Conservation (phyloP, 768 basidiomycete species). For the Tephrocybe sp. region DNA sequence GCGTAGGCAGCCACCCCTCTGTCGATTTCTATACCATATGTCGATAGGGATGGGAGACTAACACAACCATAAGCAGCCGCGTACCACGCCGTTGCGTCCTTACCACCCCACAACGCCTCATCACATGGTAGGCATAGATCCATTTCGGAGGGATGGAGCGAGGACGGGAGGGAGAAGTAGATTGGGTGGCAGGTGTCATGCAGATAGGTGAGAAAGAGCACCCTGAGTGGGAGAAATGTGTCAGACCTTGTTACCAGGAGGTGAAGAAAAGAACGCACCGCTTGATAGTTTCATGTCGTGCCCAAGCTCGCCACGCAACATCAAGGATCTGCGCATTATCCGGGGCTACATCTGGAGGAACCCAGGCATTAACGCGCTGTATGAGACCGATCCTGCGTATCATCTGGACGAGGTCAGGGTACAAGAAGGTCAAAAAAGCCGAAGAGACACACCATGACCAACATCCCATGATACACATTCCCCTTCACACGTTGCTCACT, state of each 20-base stretch:
- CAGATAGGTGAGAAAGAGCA: conserved; percentile 47
- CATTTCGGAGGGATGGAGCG: conserved; percentile 45
- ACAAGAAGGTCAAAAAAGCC: neutral
- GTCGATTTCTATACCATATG: neutral
- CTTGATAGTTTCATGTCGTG: conserved; percentile 53
- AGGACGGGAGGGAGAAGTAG: conserved; percentile 47
- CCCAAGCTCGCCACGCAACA: conserved; percentile 56
- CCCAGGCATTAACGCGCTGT: conserved; percentile 42
- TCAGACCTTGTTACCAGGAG: conserved; percentile 2
- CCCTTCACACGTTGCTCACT: conserved; percentile 44
- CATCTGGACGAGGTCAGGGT: conserved; percentile 29
- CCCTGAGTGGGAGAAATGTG: conserved; percentile 27
- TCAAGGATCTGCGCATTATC: conserved; percentile 33
- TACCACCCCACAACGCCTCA: conserved; percentile 50
- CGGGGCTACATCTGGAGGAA: conserved; percentile 27
- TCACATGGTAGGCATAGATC: conserved; percentile 55
- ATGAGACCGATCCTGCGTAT: conserved; percentile 46
- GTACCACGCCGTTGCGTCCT: conserved; percentile 47
- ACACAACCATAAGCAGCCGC: conserved; percentile 30
- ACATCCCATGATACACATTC: conserved; percentile 56
- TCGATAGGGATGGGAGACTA: conserved; percentile 31
- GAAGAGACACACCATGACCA: conserved; percentile 48
- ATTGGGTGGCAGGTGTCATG: conserved; percentile 58
- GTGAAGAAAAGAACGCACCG: conserved; percentile 33
- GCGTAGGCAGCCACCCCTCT: neutral